Percentiles rank a stretch among this genome's conserved stretches.
phyloP scores from a whole-genome alignment of 257 asterid genomes.

The Solanum appendiculatum region DNA sequence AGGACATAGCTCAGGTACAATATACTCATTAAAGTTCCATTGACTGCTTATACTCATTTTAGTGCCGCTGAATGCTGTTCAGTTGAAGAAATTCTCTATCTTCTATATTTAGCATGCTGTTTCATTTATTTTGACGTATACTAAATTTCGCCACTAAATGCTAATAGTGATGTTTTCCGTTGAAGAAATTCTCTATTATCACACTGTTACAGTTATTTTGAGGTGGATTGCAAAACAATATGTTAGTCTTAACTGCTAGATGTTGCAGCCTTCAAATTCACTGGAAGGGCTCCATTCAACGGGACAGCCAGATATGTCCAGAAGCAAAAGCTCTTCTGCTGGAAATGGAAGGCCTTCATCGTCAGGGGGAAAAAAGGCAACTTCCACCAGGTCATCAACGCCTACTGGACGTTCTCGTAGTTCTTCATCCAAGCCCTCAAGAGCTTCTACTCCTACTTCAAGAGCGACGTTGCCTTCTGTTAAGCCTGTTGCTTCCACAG shows the following conservation, averaged over 20 bases:
- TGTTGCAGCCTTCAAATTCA: conserved; percentile 33
- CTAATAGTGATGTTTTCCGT: too few species aligned
- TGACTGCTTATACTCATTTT: not conserved
- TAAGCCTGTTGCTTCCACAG: conserved; percentile 25
- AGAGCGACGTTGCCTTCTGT: conserved; percentile 36
- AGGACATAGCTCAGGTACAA: not conserved
- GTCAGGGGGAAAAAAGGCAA: conserved; percentile 25
- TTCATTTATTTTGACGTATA: not conserved
- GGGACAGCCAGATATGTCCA: conserved; percentile 2
- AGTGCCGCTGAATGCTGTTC: not conserved
- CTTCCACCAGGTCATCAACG: conserved; percentile 36
- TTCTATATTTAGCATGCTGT: not conserved
- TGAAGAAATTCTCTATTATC: not conserved
- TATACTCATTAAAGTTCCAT: not conserved
- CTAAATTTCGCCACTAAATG: not conserved
- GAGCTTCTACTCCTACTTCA: conserved; percentile 49
- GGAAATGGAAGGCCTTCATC: conserved; percentile 31
- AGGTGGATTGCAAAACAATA: not conserved
- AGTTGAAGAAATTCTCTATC: not conserved
- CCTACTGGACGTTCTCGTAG: conserved; percentile 36
- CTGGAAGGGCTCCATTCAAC: conserved; percentile 11
- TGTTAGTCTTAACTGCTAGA: not conserved
- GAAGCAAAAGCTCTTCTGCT: conserved; percentile 11
- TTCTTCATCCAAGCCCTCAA: conserved; percentile 36
- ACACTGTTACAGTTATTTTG: not conserved